Base-by-base conservation (phyloP, 1,139 yeast species). In the Pichia norvegensis region DNA sequence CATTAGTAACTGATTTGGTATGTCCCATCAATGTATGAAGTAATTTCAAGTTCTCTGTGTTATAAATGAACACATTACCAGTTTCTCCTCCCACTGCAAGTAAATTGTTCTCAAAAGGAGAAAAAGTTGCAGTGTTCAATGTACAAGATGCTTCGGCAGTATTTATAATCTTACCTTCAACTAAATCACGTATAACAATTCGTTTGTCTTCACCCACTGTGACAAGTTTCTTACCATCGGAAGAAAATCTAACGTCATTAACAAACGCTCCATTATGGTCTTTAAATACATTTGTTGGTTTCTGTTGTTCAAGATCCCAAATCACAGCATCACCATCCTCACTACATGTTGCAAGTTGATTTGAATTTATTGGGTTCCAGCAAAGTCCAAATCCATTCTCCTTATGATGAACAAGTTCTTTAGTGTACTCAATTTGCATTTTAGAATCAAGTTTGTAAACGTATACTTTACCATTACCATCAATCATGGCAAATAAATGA, bases 21-120 rank as follows among this genome's bases (percentile, higher is more conserved):
- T 85, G 95, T 1, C 92, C 92, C 77, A 81, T 73, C 79, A 85
- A 81, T 3, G 81, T 73, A 60, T 84, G 92, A 23, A 84, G 67
- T 23, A 69, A 66, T 1, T 66, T 52, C 29, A 78, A 59, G 37
- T 71, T 70, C 55, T 92, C 70, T 41, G 76, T 56, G 57, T 84
- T 92, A 47, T 80, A 72, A 33, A 85, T 60, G 46, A 74, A 75
- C 40, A 83, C 73, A 53, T 79, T 77, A n/a, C 85, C 73, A 56
- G 81, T 83, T 42, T 80, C 73, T 47, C 84, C 80, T 7, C 90
- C 92, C 4, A 81, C 70, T 0, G 86, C 85, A 36, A 81, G 61
- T 39, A 85, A 63, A 57, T 83, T 72, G 3, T 64, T 58, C 1
- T 85, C 76, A 56, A 76, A 78, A 14, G 78, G 76, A 1, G 87